phyloP scores from a whole-genome alignment of 768 basidiomycete species.

The Candolleomyces efflorescens region DNA sequence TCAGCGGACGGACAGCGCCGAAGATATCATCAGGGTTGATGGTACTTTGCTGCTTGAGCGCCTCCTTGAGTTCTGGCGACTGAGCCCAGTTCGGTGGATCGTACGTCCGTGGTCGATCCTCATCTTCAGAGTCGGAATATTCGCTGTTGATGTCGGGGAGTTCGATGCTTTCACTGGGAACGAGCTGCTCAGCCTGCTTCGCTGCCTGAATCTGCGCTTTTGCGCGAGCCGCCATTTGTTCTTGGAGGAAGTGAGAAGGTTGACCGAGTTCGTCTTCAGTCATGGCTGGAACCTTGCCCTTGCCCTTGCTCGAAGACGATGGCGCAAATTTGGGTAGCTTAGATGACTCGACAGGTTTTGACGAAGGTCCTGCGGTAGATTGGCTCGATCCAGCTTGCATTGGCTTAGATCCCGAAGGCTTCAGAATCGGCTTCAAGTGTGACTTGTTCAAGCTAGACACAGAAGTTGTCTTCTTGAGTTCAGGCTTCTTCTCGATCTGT shows the following conservation, averaged over 20 bases:
- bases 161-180: constrained; percentile 79
- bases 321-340: constrained; percentile 20
- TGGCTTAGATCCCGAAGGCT: constrained; percentile 31
- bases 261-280: constrained; percentile 51
- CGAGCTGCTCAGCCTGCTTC: constrained; percentile 38
- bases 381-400: constrained; percentile 10
- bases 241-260: constrained; percentile 60
- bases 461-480: constrained; percentile 50
- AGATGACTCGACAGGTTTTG: constrained; percentile 33
- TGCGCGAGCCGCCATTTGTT: constrained; percentile 67
- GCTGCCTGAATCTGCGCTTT: constrained; percentile 65
- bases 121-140: constrained; percentile 95
- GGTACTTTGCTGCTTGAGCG: constrained; percentile 77
- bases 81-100: constrained; percentile 88
- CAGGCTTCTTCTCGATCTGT: constrained; percentile 50
- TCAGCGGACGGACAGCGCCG: constrained; percentile 78
- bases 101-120: constrained; percentile 69
- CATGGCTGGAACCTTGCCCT: constrained; percentile 38
- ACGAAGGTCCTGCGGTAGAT: constrained; percentile 24
- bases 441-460: constrained; percentile 44
- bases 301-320: constrained; percentile 34
- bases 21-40: constrained; percentile 92
- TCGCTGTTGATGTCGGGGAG: constrained; percentile 95
- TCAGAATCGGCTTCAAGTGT: constrained; percentile 40
- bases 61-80: constrained; percentile 78